Conservation (phyloP, 805 yeast genomes). For the Kluyveromyces aestuarii region DNA sequence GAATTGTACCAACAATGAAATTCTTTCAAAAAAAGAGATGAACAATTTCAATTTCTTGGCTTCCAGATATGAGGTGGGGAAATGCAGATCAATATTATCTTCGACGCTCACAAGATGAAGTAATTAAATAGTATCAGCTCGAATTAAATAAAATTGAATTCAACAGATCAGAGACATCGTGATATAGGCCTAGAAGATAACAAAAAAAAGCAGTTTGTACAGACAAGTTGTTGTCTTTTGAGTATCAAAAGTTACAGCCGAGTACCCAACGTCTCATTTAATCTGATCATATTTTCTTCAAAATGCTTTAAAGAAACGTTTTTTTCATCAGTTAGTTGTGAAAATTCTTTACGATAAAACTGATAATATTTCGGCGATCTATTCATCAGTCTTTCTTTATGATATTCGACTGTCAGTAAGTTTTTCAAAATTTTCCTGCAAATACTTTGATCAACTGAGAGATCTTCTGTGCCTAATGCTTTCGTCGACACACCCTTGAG, state of each 20-base stretch:
- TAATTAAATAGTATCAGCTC: too few species aligned
- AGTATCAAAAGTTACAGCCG: constrained; percentile 9
- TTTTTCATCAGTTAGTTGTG: neutral
- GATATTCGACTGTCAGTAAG: constrained; percentile 20
- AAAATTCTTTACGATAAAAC: neutral
- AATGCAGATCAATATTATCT: neutral
- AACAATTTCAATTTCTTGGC: neutral
- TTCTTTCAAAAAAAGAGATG: neutral
- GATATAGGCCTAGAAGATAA: too few species aligned
- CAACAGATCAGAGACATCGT: too few species aligned
- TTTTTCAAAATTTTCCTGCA: constrained; percentile 22
- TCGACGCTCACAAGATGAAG: neutral
- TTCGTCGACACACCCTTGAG: constrained; percentile 12
- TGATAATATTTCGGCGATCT: neutral
- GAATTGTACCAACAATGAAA: neutral
- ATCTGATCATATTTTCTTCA: constrained; percentile 16
- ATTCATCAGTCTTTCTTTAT: constrained; percentile 11
- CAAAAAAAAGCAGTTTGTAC: too few species aligned
- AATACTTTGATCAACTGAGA: constrained; percentile 11
- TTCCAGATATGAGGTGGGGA: neutral
- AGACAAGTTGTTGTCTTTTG: too few species aligned
- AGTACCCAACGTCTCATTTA: constrained; percentile 22
- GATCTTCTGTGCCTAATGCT: constrained; percentile 4
- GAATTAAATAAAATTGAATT: too few species aligned
- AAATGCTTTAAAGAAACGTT: constrained; percentile 12